phyloP scores from a whole-genome alignment of 495 filamentous ascomycete species.

The Alectoria sarmentosa region DNA sequence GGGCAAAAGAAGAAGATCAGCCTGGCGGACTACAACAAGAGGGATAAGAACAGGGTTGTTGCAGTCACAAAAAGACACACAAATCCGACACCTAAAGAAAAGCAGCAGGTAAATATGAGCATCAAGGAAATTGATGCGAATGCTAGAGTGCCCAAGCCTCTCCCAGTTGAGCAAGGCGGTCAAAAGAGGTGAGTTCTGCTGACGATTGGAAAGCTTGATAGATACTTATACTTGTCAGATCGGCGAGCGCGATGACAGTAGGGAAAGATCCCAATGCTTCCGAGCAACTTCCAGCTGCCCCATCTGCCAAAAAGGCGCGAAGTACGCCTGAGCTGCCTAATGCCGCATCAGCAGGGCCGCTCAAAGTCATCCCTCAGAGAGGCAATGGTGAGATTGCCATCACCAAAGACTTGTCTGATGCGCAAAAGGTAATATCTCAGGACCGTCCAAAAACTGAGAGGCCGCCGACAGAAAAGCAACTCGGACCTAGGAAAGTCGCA shows the following conservation, averaged over 20 bases:
- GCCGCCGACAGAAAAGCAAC: conserved; percentile 26
- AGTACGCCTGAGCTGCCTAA: conserved; percentile 21
- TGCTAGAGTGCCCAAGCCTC: conserved; percentile 21
- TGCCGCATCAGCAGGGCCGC: background rate
- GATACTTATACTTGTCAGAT: conserved; percentile 22
- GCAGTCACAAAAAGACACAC: conserved; percentile 23
- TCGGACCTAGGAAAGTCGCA: conserved; percentile 37
- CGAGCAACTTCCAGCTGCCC: conserved; percentile 32
- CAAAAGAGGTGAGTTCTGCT: conserved; percentile 26
- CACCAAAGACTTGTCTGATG: background rate
- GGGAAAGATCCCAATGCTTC: conserved; percentile 27
- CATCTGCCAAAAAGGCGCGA: conserved; percentile 23
- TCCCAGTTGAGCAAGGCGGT: conserved; percentile 21
- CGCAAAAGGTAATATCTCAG: background rate
- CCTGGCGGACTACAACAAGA: conserved; percentile 44
- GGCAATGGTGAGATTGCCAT: background rate
- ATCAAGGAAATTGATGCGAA: conserved; percentile 25
- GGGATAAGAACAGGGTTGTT: conserved; percentile 22
- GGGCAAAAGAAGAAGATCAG: conserved; percentile 44
- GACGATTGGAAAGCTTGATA: conserved; percentile 16
- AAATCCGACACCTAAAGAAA: conserved; percentile 19
- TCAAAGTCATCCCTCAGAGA: conserved; percentile 3
- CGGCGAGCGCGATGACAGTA: conserved; percentile 21
- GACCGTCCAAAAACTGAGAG: background rate
- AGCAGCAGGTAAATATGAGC: conserved; percentile 19